Base-by-base conservation (phyloP, 1,284 basidiomycete species). In the Mycena citricolor region DNA sequence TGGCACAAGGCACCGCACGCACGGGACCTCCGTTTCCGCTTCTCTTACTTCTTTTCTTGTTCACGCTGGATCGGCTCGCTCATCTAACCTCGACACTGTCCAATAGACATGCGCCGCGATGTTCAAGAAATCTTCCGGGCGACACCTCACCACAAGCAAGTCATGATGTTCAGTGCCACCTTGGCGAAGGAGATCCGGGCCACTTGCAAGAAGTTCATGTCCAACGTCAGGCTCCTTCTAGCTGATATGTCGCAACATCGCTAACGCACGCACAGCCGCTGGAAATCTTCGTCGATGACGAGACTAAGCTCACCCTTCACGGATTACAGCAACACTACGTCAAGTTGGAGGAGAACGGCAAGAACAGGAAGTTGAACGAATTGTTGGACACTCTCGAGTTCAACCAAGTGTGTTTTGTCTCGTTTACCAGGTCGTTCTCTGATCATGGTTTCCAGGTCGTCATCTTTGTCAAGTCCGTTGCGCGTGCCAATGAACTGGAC, bases 121-220 rank as follows among this genome's bases (percentile, higher is more conserved):
- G 95, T 99, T 52, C 97, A 99, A 81, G 97, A 99, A 74, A 98
- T 99, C 61, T 99, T 99, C 84, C 88, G 94, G 59, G 83, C 93
- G 13, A 99, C 97, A n/a, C 97, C 97, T 46, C 95, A 97, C 70
- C 94, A 97, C 81, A 99, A 99, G 77, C 97, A 99, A 78, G 97
- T 99, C 55, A 99, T 99, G 97, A 99, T 99, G 97, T 99, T 99
- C 78, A 95, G 92, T 59, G 97, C 97, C 34, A 99, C 97, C 1
- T 74, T 99, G 51, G 84, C 93, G 46, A 99, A 99, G 77, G 97
- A 99, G 55, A 95, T 99, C 51, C 82, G 97, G 46, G 81, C 86
- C 6, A 98, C 94, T 0, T 99, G 97, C 82, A 99, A 99, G 74
- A 99, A 99, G 70, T 99, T 99, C 68, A 99, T 99, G 97, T 90